Conservation (phyloP, 495 filamentous ascomycete species). For the Penicillium desertorum region DNA sequence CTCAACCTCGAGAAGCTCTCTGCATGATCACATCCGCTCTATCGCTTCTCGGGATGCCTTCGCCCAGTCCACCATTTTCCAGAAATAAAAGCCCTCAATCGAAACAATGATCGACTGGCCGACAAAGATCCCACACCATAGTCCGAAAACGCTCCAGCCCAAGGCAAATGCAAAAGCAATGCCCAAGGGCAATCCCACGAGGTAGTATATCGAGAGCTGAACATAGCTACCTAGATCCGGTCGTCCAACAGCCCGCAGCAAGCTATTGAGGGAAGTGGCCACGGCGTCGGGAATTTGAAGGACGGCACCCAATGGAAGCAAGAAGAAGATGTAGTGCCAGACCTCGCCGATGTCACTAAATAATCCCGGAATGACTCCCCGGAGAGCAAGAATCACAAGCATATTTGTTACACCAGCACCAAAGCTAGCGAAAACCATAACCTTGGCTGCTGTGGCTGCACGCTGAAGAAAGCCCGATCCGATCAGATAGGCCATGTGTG, state of each 20-base stretch:
- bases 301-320: constrained; percentile 30
- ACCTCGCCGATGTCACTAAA: constrained; percentile 42
- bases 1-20: not conserved
- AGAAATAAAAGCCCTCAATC: constrained; percentile 14
- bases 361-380: constrained; percentile 28
- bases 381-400: constrained; percentile 13
- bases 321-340: constrained; percentile 24
- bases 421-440: constrained; percentile 16
- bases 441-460: constrained; percentile 31
- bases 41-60: constrained; percentile 12
- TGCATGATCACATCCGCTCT: constrained; percentile 8
- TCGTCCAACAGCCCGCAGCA: constrained; percentile 26
- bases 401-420: constrained; percentile 32
- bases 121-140: constrained; percentile 26
- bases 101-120: constrained; percentile 13
- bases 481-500: constrained; percentile 63
- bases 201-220: constrained; percentile 16
- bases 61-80: constrained; percentile 19
- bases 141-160: constrained; percentile 23
- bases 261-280: constrained; percentile 23
- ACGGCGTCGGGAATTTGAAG: constrained; percentile 32
- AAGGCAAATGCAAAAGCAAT: constrained; percentile 22
- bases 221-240: constrained; percentile 15
- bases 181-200: constrained; percentile 23
- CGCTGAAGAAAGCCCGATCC: constrained; percentile 42